Conservation (phyloP, 192 early-diverging fungal species). For the Coemansia sp. region DNA sequence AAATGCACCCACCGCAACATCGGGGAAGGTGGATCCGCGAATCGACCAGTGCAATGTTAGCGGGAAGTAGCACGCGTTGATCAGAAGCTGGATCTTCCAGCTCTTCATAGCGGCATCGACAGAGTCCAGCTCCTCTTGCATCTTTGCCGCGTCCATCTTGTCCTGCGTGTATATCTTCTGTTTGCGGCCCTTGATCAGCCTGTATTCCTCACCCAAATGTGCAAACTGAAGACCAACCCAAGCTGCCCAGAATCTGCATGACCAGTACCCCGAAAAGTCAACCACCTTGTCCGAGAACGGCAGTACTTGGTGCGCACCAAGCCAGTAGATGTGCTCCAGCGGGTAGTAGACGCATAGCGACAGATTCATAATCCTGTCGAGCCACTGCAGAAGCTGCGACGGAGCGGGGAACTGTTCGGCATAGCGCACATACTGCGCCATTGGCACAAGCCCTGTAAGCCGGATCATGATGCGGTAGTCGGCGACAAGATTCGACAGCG, state of each 20-base stretch:
- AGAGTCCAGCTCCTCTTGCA: conserved; percentile 65
- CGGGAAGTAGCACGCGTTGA: conserved; percentile 93
- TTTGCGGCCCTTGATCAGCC: conserved; percentile 57
- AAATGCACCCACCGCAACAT: conserved; percentile 87
- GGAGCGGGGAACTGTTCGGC: conserved; percentile 74
- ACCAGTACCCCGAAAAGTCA: conserved; percentile 86
- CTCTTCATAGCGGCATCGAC: conserved; percentile 59
- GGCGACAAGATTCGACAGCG: conserved; percentile 80
- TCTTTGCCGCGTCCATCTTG: conserved; percentile 60
- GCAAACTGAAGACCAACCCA: conserved; percentile 90
- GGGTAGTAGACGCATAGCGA: conserved; percentile 89
- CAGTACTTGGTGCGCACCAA: conserved; percentile 83
- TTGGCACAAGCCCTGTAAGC: conserved; percentile 76
- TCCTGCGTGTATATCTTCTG: conserved; percentile 57
- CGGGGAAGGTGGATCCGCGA: conserved; percentile 83
- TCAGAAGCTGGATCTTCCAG: conserved; percentile 71
- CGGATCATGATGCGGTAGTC: conserved; percentile 93
- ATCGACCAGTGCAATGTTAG: conserved; percentile 91
- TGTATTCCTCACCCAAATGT: conserved; percentile 71
- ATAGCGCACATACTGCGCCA: conserved; percentile 84
- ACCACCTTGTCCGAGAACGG: conserved; percentile 69
- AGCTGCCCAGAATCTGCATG: conserved; percentile 93
- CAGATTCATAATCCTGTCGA: conserved; percentile 88
- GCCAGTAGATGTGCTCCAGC: conserved; percentile 94
- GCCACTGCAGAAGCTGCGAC: conserved; percentile 59